Evolutionary conservation across 1,284 basidiomycete genomes (phyloP), one percentile per base, ranked within the genome.

Genomic region (Singerocomus inundabilis): DNA sequence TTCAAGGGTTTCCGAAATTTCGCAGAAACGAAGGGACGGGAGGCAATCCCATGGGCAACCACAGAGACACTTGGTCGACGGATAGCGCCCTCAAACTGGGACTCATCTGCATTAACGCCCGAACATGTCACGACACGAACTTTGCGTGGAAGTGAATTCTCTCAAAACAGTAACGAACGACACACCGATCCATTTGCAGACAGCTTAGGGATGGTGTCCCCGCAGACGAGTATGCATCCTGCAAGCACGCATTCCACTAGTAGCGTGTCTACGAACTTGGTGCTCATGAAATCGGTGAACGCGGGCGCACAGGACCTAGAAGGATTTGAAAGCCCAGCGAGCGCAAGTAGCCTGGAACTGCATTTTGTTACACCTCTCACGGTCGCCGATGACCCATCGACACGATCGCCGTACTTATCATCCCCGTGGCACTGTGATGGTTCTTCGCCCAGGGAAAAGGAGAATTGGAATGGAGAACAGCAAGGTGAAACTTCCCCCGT

Each of bases 131-230:
- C 36, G 25, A 28, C 30, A 6, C 39, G 10, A 25, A 16, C 40
- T 35, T 49, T 48, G 8, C 37, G 32, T 25, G 16, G 25, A 38
- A 56, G 49, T 21, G 42, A 52, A 40, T 62, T 47, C 18, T 45
- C 48, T 34, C 40, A 57, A 31, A 55, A 33, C 25, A 53, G 54
- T 21, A n/a, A 49, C 10, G 40, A 29, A 33, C 48, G 36, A 30
- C 34, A 26, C 18, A 59, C 52, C 36, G 36, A 61, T 52, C 58
- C 55, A 30, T 62, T 62, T 48, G 45, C 44, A 29, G 49, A 62
- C 43, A 38, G 41, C 33, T 44, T 35, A 12, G 29, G 38, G 8
- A 35, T 33, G 13, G 46, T 26, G 29, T 50, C 57, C 37, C 62
- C 55, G 15, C 53, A 31, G 33, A 62, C 48, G 21, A 52, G 49